Conservation (phyloP, 257 asterid genomes). For the Paulownia fortunei region DNA sequence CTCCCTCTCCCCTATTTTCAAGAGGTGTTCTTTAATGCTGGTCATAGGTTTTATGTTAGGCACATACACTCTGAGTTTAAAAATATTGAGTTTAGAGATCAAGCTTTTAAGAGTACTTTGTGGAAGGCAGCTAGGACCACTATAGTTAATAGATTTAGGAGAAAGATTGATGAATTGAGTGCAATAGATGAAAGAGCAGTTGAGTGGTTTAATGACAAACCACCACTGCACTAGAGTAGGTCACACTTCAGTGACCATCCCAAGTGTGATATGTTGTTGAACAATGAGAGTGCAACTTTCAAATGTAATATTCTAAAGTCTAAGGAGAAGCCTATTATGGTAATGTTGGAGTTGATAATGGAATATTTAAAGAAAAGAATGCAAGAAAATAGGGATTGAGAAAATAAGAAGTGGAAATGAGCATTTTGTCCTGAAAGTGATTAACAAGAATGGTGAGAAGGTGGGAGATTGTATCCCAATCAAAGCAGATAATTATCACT, state of each 20-base stretch:
- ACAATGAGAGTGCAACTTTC: no score
- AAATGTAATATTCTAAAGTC: no score
- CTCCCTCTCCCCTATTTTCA: no score
- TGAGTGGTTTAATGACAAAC: constrained; percentile 14
- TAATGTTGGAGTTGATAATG: neutral
- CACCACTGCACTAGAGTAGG: neutral
- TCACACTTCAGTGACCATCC: neutral
- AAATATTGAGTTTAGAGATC: neutral
- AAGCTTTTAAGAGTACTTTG: no score
- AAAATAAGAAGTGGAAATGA: neutral
- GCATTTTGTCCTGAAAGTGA: neutral
- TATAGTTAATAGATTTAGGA: no score
- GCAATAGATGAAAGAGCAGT: neutral
- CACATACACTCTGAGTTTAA: neutral
- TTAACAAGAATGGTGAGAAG: neutral
- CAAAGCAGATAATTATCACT: neutral
- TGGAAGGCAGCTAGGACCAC: neutral
- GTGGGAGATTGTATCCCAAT: neutral
- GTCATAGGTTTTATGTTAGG: neutral
- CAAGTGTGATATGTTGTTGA: constrained; percentile 1
- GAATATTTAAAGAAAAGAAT: neutral
- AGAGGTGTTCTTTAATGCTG: neutral
- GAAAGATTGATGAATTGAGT: neutral
- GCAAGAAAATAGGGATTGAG: neutral
- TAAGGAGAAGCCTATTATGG: no score